Evolutionary conservation across 2,329 filamentous ascomycete species (phyloP).

Genomic region (Penicillium sp.): DNA sequence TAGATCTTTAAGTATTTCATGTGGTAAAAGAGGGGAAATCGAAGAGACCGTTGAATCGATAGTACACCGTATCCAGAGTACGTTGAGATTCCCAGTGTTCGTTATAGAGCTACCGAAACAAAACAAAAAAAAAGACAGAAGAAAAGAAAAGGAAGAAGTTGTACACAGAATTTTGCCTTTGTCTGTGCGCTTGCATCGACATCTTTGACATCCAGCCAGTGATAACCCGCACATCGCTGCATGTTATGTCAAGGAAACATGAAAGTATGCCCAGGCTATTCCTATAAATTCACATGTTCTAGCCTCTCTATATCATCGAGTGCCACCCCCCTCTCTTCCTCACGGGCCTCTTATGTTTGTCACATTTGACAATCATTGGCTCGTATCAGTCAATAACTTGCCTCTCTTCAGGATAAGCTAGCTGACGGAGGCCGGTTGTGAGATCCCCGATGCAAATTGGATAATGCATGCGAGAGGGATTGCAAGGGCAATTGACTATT

Average conservation of each 20-base stretch:
- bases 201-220: slow-evolving; percentile 13
- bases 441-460: background rate
- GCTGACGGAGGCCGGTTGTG: background rate
- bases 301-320: too few relatives aligned
- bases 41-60: too few relatives aligned
- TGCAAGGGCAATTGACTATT: background rate
- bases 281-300: too few relatives aligned
- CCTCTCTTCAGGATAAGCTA: background rate
- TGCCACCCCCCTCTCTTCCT: background rate
- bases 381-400: background rate
- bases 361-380: background rate
- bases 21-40: too few relatives aligned
- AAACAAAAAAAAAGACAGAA: too few relatives aligned
- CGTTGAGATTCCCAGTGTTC: too few relatives aligned
- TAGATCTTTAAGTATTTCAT: too few relatives aligned
- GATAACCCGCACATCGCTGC: slow-evolving; percentile 11
- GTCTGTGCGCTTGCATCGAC: slow-evolving; percentile 15
- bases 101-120: too few relatives aligned
- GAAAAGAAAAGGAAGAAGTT: too few relatives aligned
- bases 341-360: background rate
- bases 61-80: too few relatives aligned
- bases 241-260: slow-evolving; percentile 7
- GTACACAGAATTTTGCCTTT: slow-evolving; percentile 4
- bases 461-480: background rate
- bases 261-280: too few relatives aligned